Evolutionary conservation across 2,329 filamentous ascomycete genomes (phyloP).

Genomic region (Apiospora kogelbergensis): DNA sequence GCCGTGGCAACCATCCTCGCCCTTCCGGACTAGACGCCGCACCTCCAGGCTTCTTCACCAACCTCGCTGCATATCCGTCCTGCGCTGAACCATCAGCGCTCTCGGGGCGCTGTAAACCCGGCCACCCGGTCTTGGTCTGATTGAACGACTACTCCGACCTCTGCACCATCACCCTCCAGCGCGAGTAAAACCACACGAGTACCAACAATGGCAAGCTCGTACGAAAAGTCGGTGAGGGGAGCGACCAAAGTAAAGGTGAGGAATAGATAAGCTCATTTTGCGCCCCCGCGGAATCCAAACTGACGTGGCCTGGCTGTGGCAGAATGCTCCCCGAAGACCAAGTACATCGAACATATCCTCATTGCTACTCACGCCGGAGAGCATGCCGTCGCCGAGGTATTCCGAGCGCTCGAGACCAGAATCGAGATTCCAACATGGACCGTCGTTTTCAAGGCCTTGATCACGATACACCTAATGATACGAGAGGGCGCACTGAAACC

Average conservation of each 20-base stretch:
- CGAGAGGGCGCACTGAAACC: conserved; percentile 87
- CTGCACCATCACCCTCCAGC: neutral
- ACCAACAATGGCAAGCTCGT: conserved; percentile 72
- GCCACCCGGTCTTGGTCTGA: neutral
- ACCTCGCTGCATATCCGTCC: neutral
- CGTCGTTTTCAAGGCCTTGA: conserved; percentile 97
- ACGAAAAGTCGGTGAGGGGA: conserved; percentile 99
- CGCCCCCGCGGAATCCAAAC: conserved; percentile 17
- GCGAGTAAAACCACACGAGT: neutral
- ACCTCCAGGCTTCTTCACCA: neutral
- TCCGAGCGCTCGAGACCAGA: conserved; percentile 84
- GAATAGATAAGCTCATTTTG: neutral
- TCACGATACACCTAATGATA: conserved; percentile 96
- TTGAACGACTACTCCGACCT: conserved; percentile 15
- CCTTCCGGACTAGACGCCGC: neutral
- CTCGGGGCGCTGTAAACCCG: conserved; percentile 1
- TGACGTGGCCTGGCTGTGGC: conserved; percentile 12
- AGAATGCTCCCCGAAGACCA: conserved; percentile 98
- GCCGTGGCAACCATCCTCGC: neutral
- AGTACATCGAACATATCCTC: conserved; percentile 98
- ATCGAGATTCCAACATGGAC: conserved; percentile 98
- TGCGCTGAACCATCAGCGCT: neutral
- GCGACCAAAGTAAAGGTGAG: conserved; percentile 94
- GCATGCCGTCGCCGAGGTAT: conserved; percentile 92
- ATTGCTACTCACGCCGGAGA: conserved; percentile 94